These are phyloP conservation scores for Dactylellina parvicollis DNA, from an alignment of 2,329 filamentous ascomycete genomes.

Conservation along the genomic window DNA sequence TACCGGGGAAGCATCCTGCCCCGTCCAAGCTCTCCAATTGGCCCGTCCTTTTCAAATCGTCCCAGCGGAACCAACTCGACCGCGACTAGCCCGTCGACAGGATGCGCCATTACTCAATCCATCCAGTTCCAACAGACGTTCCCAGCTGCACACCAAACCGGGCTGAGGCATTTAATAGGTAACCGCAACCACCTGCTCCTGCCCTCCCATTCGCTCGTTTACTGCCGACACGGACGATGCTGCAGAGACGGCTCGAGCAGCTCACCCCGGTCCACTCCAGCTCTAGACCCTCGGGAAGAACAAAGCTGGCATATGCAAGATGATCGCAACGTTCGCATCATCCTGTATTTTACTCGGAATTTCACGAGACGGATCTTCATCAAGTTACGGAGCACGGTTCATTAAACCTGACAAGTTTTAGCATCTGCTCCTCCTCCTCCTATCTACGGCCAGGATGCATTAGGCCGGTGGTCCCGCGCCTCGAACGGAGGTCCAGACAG, in stretches of 20 bases:
- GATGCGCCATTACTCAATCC: no score
- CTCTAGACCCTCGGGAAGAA: conserved; percentile 3
- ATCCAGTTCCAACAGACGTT: background rate
- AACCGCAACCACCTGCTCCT: conserved; percentile 7
- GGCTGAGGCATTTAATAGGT: conserved; percentile 54
- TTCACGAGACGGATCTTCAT: no score
- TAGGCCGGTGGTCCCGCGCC: no score
- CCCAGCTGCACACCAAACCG: conserved; percentile 35
- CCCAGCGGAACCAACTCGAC: conserved; percentile 46
- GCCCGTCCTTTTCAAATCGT: conserved; percentile 29
- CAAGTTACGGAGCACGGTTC: no score
- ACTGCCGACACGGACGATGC: background rate
- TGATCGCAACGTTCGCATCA: conserved; percentile 37
- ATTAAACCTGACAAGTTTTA: background rate
- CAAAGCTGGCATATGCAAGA: conserved; percentile 37
- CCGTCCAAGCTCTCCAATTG: conserved; percentile 27
- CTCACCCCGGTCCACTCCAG: conserved; percentile 11
- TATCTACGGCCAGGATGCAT: background rate
- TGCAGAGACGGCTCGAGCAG: background rate
- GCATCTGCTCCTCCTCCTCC: background rate
- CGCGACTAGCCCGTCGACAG: no score
- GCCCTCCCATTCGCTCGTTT: conserved; percentile 37
- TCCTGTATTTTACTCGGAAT: no score
- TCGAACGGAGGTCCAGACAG: background rate
- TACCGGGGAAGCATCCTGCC: conserved; percentile 38